Evolutionary conservation across 306 rosid species (phyloP).

Genomic region (Chamaecrista fasciculata): DNA sequence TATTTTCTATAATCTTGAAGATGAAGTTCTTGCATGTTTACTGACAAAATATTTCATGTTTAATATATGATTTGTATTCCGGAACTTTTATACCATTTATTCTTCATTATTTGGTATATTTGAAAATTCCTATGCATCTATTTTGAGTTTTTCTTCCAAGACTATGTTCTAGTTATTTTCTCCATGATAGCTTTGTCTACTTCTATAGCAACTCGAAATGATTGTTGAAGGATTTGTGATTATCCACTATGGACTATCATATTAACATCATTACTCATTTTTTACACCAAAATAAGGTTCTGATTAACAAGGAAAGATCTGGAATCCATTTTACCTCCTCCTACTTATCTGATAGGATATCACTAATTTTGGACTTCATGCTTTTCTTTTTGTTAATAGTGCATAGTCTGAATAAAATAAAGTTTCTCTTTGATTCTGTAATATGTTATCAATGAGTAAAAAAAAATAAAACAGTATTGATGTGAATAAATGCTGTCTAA

Average conservation of each 20-base stretch:
- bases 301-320: background rate
- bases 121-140: conserved; percentile 9
- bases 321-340: conserved; percentile 20
- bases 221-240: background rate
- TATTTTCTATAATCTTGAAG: background rate
- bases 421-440: background rate
- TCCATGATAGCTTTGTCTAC: conserved; percentile 14
- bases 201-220: background rate
- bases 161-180: background rate
- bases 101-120: background rate
- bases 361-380: background rate
- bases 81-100: background rate
- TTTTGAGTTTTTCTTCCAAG: conserved; percentile 18
- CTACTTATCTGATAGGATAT: conserved; percentile 1
- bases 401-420: background rate
- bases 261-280: background rate
- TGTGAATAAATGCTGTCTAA: background rate
- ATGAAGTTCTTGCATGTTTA: background rate
- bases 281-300: background rate
- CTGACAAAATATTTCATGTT: too few relatives aligned
- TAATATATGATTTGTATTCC: background rate
- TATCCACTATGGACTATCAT: background rate
- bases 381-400: background rate
- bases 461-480: background rate
- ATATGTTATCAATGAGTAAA: background rate